Evolutionary conservation across 495 filamentous ascomycete species (phyloP), one percentile per base, ranked within the genome.

Genomic region (Chaetomium fimeti): DNA sequence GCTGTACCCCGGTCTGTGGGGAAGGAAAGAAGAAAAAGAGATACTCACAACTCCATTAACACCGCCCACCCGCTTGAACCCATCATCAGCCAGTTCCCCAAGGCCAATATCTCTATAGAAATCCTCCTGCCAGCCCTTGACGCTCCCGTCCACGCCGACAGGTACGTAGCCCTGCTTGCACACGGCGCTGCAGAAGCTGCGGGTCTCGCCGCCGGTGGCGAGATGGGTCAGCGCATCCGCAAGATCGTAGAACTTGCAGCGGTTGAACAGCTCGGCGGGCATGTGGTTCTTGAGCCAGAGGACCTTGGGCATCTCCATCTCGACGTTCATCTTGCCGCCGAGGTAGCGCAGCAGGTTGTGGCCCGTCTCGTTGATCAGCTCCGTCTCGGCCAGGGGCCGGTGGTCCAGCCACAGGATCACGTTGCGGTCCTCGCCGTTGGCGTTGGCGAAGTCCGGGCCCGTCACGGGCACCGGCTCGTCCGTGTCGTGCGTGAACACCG

Each of bases 301-400:
- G 1, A 97, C 91, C 72, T 98, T 98, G 27, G 94, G 94, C 28
- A 97, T 92, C 73, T 98, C 94, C 94, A 98, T 98, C 80, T 98
- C 94, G 67, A 96, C 90, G 69, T 90, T 95, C 94, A 98, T 98
- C 69, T 86, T 93, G 45, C 94, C 93, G 53, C 94, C 94, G 6
- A 98, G 93, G 75, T 97, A 98, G 56, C 90, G 87, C 42, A 98
- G 84, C n/a, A 98, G 81, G 67, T 92, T 91, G 78, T 98, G 94
- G 56, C 88, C 85, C 2, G 94, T 97, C 16, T 87, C 87, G 77
- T 98, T 98, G 79, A 98, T 95, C 74, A 88, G 87, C 22, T 87
- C 85, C 15, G 94, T 92, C 79, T 98, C 93, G 63, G 90, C 86
- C 22, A 93, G 84, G 2, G 94, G 91, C 48, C 94, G 86, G 75